Conservation (phyloP, 192 early-diverging fungal species). For the Coemansia sp. region DNA sequence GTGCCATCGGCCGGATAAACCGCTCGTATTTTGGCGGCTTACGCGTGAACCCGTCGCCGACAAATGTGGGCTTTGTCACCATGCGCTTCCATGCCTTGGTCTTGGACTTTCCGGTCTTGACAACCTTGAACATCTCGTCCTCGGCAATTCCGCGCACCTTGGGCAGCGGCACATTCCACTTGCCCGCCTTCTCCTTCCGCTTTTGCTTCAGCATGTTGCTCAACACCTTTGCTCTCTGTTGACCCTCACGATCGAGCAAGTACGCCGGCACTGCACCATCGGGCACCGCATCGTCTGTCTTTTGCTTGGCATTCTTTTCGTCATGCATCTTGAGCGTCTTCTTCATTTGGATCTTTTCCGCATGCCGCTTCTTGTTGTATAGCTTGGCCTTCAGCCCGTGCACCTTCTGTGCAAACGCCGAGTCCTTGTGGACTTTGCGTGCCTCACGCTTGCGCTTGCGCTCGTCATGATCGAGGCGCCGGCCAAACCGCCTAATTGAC, state of each 20-base stretch:
- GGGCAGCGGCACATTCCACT: constrained; percentile 95
- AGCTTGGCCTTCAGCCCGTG: constrained; percentile 97
- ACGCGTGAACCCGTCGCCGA: constrained; percentile 97
- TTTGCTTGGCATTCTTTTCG: constrained; percentile 94
- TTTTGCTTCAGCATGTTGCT: constrained; percentile 99
- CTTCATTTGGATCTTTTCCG: constrained; percentile 99
- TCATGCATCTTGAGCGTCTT: constrained; percentile 99
- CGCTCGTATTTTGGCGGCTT: constrained; percentile 99
- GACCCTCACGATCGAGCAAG: constrained; percentile 96
- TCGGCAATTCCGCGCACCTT: constrained; percentile 99
- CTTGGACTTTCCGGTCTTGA: constrained; percentile 92
- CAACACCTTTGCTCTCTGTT: constrained; percentile 94
- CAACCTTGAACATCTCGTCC: constrained; percentile 98
- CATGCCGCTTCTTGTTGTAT: constrained; percentile 96
- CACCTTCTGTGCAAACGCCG: constrained; percentile 94
- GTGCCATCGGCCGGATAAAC: constrained; percentile 95
- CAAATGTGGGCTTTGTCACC: constrained; percentile 99
- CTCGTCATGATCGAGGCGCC: constrained; percentile 92
- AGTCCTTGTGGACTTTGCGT: constrained; percentile 85
- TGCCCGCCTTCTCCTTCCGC: constrained; percentile 99
- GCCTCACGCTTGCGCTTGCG: constrained; percentile 97
- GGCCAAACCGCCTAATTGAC: constrained; percentile 94
- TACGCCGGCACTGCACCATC: constrained; percentile 97
- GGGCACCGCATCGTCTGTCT: constrained; percentile 80
- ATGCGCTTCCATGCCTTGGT: constrained; percentile 98